phyloP scores from a whole-genome alignment of 495 filamentous ascomycete genomes.

The Amniculicola lignicola region DNA sequence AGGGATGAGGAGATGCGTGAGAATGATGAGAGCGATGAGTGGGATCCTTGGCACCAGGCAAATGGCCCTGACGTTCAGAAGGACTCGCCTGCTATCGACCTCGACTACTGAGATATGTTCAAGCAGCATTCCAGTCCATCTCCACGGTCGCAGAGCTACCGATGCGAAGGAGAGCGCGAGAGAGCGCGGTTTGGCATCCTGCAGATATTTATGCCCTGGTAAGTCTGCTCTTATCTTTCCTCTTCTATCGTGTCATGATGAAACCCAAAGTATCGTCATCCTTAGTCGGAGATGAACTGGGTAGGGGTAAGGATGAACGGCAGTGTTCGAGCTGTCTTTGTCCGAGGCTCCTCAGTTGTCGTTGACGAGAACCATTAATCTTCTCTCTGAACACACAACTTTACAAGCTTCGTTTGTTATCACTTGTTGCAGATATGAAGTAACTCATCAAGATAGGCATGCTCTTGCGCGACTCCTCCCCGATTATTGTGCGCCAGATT shows the following conservation, averaged over 20 bases:
- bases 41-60: conserved; percentile 38
- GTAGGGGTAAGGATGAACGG: conserved; percentile 28
- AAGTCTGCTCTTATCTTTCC: too few relatives aligned
- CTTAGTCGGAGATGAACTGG: conserved; percentile 55
- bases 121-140: not conserved
- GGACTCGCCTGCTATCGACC: conserved; percentile 28
- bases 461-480: too few relatives aligned
- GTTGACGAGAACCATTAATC: conserved; percentile 13
- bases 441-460: too few relatives aligned
- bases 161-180: not conserved
- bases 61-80: conserved; percentile 37
- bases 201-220: too few relatives aligned
- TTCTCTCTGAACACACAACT: not conserved
- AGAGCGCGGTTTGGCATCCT: too few relatives aligned
- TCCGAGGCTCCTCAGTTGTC: not conserved
- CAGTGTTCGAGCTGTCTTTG: conserved; percentile 45
- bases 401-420: too few relatives aligned
- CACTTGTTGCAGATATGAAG: too few relatives aligned
- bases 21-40: conserved; percentile 28
- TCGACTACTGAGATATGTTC: conserved; percentile 38
- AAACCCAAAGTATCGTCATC: conserved; percentile 65
- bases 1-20: conserved; percentile 44
- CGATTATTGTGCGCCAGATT: too few relatives aligned
- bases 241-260: too few relatives aligned
- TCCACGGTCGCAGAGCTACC: not conserved